A percentile compares a stretch with the other conserved stretches of the same genome.
These are phyloP conservation scores for Ganoderma sp. DNA, from an alignment of 1,284 basidiomycete species.

Conservation along the genomic window DNA sequence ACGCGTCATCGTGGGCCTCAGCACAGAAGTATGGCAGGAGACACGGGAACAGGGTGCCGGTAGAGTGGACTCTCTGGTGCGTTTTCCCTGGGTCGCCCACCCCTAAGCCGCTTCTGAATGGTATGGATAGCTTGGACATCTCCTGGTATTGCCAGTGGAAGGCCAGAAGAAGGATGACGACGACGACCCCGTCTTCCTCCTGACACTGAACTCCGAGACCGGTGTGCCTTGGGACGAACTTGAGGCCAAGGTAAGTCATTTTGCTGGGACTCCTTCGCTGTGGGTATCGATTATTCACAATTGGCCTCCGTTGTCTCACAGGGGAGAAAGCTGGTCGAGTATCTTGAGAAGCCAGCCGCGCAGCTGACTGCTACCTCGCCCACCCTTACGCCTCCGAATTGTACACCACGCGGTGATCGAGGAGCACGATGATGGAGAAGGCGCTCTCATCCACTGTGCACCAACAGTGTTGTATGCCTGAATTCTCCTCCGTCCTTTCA, in stretches of 20 bases:
- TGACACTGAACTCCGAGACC: slow-evolving; percentile 68
- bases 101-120: too few relatives aligned
- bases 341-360: slow-evolving; percentile 50
- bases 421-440: slow-evolving; percentile 29
- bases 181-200: slow-evolving; percentile 60
- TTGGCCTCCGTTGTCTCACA: slow-evolving; percentile 35
- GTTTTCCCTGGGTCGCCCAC: neutral
- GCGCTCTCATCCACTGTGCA: neutral
- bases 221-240: slow-evolving; percentile 68
- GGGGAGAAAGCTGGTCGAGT: slow-evolving; percentile 58
- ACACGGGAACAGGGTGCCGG: slow-evolving; percentile 63
- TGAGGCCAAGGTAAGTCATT: slow-evolving; percentile 57
- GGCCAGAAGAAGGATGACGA: slow-evolving; percentile 22
- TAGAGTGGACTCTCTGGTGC: slow-evolving; percentile 61
- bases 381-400: slow-evolving; percentile 33
- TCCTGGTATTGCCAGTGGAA: slow-evolving; percentile 61
- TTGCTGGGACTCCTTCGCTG: neutral
- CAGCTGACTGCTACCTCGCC: slow-evolving; percentile 44
- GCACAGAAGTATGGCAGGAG: slow-evolving; percentile 77
- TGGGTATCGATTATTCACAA: slow-evolving; percentile 3
- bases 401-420: slow-evolving; percentile 35
- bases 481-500: neutral
- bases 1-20: slow-evolving; percentile 70
- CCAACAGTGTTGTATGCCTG: neutral
- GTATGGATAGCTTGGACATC: slow-evolving; percentile 57